phyloP scores from a whole-genome alignment of 179 eudicot genomes.

The Beta macrorhiza region DNA sequence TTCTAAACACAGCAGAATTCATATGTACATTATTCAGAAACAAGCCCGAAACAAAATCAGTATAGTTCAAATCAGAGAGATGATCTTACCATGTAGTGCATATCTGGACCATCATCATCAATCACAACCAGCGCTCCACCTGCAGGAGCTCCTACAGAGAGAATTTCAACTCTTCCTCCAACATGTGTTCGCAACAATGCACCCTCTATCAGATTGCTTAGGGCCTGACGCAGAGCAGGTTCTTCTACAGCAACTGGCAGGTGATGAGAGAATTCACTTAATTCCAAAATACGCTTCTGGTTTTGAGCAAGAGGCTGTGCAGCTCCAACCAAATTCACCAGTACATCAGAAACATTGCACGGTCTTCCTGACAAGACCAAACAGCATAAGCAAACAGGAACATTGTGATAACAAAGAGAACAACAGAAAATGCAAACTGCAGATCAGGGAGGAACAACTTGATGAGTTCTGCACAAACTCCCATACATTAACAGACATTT shows the following conservation, averaged over 20 bases:
- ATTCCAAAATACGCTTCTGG: constrained; percentile 61
- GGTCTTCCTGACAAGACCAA: constrained; percentile 70
- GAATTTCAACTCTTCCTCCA: constrained; percentile 77
- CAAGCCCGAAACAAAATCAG: not conserved
- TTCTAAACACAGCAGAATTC: not conserved
- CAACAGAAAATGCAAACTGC: not conserved
- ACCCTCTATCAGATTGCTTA: constrained; percentile 91
- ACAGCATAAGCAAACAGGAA: constrained; percentile 33
- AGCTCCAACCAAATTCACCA: constrained; percentile 77
- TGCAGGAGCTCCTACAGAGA: constrained; percentile 86
- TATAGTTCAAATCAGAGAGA: not conserved
- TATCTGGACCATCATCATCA: constrained; percentile 96
- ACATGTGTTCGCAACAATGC: constrained; percentile 77
- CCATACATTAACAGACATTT: too few relatives aligned
- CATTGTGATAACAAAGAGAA: not conserved
- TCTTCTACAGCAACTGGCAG: constrained; percentile 76
- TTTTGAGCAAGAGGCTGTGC: constrained; percentile 74
- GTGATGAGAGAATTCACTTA: constrained; percentile 47
- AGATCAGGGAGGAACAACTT: not conserved
- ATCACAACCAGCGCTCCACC: constrained; percentile 88
- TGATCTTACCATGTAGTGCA: constrained; percentile 86
- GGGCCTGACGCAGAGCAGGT: constrained; percentile 87
- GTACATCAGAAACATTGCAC: constrained; percentile 76
- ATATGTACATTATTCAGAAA: not conserved
- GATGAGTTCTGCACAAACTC: not conserved